Conservation (phyloP, 2,329 filamentous ascomycete genomes). For the Pseudopithomyces chartarum region DNA sequence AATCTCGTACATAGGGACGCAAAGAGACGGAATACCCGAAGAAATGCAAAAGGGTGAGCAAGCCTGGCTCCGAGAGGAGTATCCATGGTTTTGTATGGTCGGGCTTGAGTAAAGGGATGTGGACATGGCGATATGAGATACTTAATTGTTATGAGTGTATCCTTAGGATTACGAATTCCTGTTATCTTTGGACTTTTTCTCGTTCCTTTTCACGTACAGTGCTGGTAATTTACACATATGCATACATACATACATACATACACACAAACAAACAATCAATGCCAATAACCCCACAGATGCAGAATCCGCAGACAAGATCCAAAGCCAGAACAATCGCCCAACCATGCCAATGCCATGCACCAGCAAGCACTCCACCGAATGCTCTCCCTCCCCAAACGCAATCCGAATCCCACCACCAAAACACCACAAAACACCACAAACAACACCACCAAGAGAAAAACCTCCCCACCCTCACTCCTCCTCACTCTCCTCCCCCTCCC, state of each 20-base stretch:
- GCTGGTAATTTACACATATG: no score
- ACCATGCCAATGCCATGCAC: not conserved
- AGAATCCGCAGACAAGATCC: not conserved
- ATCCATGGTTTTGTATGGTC: not conserved
- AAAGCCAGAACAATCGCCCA: not conserved
- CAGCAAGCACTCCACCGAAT: not conserved
- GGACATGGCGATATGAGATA: no score
- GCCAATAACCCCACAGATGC: not conserved
- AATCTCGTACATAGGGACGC: not conserved
- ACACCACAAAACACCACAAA: not conserved
- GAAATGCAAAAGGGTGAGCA: not conserved
- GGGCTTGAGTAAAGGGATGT: no score
- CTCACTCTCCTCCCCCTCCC: conserved; percentile 6
- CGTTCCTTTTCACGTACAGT: no score
- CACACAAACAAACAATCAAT: no score
- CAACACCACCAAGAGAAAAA: not conserved
- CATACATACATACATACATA: no score
- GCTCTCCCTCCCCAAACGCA: no score
- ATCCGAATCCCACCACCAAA: not conserved
- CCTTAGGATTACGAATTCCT: conserved; percentile 1
- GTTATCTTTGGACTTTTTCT: not conserved
- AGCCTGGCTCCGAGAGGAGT: not conserved
- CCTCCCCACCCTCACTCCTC: conserved; percentile 5
- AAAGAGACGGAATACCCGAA: not conserved
- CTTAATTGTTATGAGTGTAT: conserved; percentile 1